Base-by-base conservation (phyloP, 2,329 filamentous ascomycete genomes). In the Aphanocladium album region DNA sequence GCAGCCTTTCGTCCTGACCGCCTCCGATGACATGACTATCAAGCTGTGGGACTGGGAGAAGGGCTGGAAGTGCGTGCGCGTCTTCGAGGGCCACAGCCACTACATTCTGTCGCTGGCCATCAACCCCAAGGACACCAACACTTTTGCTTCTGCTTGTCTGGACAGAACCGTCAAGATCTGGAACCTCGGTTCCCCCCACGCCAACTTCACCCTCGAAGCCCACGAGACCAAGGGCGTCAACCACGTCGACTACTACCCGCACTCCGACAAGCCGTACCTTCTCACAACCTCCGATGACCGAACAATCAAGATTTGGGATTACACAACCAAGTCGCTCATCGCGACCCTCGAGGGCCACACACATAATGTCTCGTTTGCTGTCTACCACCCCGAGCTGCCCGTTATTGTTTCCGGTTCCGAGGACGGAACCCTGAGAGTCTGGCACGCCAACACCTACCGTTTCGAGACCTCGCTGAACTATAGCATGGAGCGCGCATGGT, bases 11-110 rank as follows among this genome's bases (percentile, higher is more conserved):
- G 91, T 98, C 57, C 82, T 99, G 62, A 99, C 95, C 59, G 95
- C 95, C 65, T 95, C 90, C 65, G 93, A 97, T 89, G 93, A 97
- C 74, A 96, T 96, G 92, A 96, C 92, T 61, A 96, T 97, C 73
- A 96, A 95, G 82, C 83, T 97, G 55, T 99, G 95, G 93, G 93
- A 99, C 74, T 99, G 95, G 95, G 95, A 99, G 69, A 96, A 95
- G 76, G 87, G 87, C 67, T 99, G 95, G 95, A 96, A 97, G 76
- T 98, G 93, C 72, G 91, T 98, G 35, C 92, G 96, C 75, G 86
- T 96, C 49, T 99, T 97, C 70, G 93, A 98, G 74, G 95, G 95
- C 33, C 96, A 99, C 73, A 90, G 88, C 68, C 95, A 96, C 79
- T 96, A 96, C 67, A 93, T 96, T 65, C 97, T 98, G 93, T 91